Evolutionary conservation across 768 basidiomycete genomes (phyloP), one percentile per base, ranked within the genome.

Genomic region (Boletellus emodensis): DNA sequence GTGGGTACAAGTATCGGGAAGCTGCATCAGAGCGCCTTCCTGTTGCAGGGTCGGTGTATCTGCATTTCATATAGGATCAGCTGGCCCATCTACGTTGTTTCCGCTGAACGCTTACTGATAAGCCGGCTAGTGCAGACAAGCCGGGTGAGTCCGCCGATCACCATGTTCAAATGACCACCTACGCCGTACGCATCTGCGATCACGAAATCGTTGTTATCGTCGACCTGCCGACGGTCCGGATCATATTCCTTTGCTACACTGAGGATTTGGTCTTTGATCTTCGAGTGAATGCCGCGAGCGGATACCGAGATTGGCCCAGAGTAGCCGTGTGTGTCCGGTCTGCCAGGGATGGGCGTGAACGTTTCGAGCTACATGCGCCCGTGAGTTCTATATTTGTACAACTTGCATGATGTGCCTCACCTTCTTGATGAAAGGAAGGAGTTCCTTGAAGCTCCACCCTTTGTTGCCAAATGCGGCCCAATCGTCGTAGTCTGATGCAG

Each of bases 401-500:
- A 17, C 5, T 15, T 8, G 30, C 8, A 20, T 17, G 15, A 10
- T 26, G 15, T 11, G 9, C 41, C 9, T 1, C 10, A 32, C 41
- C n/a, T 42, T 42, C 30, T 32, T 42, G 10, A 42, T 42, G 30
- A 42, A 32, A 42, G 41, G 41, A 18, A 42, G 41, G 28, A 42
- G 41, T 32, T 42, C 41, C n/a, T 32, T n/a, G 12, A 42, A 42
- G n/a, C 41, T 32, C 41, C 41, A 42, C 4, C 41, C 41, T 32
- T 42, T 32, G 17, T 42, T 42, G 9, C 71, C 71, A 24, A 78
- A 63, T 3, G 70, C 61, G 1, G 38, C 54, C 84, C 84, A 85
- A 44, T 80, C 79, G 54, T 87, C 81, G 42, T 79, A 84, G 59
- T 87, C 85, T 0, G 82, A 84, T 2, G 80, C 77, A 10, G 79